Conservation (phyloP, 176 grass and related monocot genomes). For the Oropetium thomaeum region DNA sequence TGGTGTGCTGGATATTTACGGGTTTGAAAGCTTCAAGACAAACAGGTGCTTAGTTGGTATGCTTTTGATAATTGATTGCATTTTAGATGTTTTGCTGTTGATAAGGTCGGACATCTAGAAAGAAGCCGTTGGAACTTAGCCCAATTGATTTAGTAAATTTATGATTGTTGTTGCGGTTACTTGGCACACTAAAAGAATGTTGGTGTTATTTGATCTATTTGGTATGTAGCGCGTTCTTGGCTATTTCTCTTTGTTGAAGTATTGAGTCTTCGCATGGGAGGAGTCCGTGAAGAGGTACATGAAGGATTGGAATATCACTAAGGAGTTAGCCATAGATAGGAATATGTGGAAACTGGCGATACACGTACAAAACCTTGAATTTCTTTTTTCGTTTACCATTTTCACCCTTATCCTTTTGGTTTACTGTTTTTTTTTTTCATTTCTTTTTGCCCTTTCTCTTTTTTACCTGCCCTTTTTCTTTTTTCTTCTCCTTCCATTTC, state of each 20-base stretch:
- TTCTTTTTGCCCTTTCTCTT: no score
- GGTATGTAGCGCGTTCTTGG: not conserved
- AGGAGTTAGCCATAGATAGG: no score
- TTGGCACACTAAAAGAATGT: no score
- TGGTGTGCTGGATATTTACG: constrained; percentile 97
- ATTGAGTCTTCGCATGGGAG: not conserved
- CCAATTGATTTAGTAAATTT: constrained; percentile 13
- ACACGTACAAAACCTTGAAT: no score
- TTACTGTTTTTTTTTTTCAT: no score
- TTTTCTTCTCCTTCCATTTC: no score
- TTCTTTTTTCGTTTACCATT: no score
- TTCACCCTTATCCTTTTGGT: no score
- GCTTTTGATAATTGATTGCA: constrained; percentile 52
- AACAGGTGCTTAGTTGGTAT: constrained; percentile 95
- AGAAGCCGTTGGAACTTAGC: not conserved
- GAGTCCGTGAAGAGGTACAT: no score
- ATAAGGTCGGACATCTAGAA: constrained; percentile 1
- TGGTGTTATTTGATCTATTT: not conserved
- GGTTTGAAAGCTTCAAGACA: constrained; percentile 99
- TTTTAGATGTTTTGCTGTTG: constrained; percentile 12
- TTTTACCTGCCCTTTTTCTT: no score
- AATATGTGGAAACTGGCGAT: no score
- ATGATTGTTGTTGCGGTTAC: not conserved
- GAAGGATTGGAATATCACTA: no score
- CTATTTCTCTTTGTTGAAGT: constrained; percentile 1